A percentile compares a stretch with the other conserved stretches of the same genome.
Evolutionary conservation across 1,139 yeast genomes (phyloP).

Genomic region (Pichia sp.): DNA sequence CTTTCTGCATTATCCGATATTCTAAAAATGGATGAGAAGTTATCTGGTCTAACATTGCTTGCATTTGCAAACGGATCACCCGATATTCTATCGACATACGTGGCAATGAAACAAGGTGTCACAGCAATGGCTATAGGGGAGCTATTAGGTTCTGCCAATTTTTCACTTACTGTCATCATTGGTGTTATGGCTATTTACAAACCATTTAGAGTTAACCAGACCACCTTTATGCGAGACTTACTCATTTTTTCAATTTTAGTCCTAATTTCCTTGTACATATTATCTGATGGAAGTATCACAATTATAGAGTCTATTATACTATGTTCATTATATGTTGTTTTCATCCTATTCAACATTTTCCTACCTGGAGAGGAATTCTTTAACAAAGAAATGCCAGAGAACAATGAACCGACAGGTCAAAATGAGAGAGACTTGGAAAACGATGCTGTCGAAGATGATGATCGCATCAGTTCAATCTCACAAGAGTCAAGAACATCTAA

Average conservation of each 20-base stretch:
- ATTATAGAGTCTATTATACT: conserved; percentile 39
- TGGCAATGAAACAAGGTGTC: conserved; percentile 63
- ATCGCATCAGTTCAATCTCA: background rate
- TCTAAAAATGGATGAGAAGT: conserved; percentile 61
- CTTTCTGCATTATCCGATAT: conserved; percentile 52
- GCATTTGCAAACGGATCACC: conserved; percentile 94
- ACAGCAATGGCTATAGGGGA: conserved; percentile 83
- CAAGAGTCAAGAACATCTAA: conserved; percentile 6
- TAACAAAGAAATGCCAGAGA: background rate
- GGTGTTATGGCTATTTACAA: conserved; percentile 65
- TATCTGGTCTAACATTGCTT: conserved; percentile 80
- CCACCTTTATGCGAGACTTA: conserved; percentile 38
- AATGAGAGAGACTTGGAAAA: background rate
- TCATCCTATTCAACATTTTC: conserved; percentile 30
- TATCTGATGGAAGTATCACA: conserved; percentile 46
- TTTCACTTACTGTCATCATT: conserved; percentile 66
- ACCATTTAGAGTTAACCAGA: conserved; percentile 50
- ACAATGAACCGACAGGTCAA: too few species aligned
- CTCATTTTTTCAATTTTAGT: conserved; percentile 20
- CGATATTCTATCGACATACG: conserved; percentile 77
- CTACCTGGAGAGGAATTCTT: conserved; percentile 13
- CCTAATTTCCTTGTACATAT: conserved; percentile 33
- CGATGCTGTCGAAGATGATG: background rate
- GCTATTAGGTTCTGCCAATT: conserved; percentile 75
- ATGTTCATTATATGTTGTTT: conserved; percentile 34